Percentiles rank a stretch among this genome's conserved stretches.
Conservation (phyloP, 2,329 filamentous ascomycete genomes). For the Neonectria punicea region DNA sequence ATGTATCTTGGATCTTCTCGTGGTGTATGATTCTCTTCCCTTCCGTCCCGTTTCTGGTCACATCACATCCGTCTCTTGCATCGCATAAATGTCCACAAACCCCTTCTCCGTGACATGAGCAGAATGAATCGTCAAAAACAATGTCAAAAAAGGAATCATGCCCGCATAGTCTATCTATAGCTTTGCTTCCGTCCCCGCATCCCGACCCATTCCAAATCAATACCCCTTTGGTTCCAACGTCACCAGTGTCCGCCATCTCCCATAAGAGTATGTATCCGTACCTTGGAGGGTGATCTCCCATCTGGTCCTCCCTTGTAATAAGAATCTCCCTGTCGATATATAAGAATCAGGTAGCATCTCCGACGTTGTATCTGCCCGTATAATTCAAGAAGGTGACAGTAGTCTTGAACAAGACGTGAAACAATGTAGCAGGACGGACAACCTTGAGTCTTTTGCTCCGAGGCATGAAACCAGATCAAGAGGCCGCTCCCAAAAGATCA, state of each 20-base stretch:
- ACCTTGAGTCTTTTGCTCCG: slow-evolving; percentile 21
- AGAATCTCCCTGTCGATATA: slow-evolving; percentile 12
- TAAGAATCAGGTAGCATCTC: slow-evolving; percentile 9
- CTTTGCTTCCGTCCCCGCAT: background rate
- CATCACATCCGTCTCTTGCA: background rate
- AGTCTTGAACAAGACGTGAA: slow-evolving; percentile 14
- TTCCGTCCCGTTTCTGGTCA: background rate
- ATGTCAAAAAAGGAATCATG: slow-evolving; percentile 23
- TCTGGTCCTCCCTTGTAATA: slow-evolving; percentile 3
- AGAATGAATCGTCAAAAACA: background rate
- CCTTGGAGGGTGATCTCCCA: slow-evolving; percentile 4
- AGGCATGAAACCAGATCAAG: slow-evolving; percentile 27
- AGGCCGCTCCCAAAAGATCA: slow-evolving; percentile 21
- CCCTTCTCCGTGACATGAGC: background rate
- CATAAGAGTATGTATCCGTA: background rate
- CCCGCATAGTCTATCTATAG: slow-evolving; percentile 32
- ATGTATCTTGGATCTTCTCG: background rate
- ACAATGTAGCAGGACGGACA: slow-evolving; percentile 11
- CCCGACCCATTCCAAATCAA: slow-evolving; percentile 3
- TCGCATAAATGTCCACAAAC: background rate
- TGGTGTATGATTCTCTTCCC: slow-evolving; percentile 1
- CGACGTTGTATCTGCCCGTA: slow-evolving; percentile 16
- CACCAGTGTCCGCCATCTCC: background rate
- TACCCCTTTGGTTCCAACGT: slow-evolving; percentile 1
- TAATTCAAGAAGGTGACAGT: slow-evolving; percentile 23